Base-by-base conservation (phyloP, 768 basidiomycete genomes). In the Russula sp. region DNA sequence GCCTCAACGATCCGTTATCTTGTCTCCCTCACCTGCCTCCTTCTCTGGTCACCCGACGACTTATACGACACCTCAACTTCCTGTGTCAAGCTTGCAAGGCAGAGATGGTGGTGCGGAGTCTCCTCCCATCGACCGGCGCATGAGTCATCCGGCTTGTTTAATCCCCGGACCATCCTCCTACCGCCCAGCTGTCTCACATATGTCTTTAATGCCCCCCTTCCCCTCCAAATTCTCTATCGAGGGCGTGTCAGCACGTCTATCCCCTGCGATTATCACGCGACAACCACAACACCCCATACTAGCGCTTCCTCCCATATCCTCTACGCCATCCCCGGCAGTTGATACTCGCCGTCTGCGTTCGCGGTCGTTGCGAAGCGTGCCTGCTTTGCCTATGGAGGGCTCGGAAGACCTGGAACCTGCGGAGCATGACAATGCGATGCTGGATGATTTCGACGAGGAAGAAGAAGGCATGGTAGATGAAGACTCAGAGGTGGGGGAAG, bases 351-450 rank as follows among this genome's bases (percentile, higher is more conserved):
- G 48, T 37, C 48, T 54, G n/a, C 59, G 67, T 42, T 59, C 65
- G 20, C 61, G 39, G 35, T 66, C 67, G 32, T 47, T 68, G 47
- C 65, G 61, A 20, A 68, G 65, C 35, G 52, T 68, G 59, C 67
- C 67, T 22, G 62, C 65, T 14, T 40, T 68, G 39, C 67, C 62
- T n/a, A 63, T 35, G 52, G 72, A 75, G 58, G 78, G 76, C 39
- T 70, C 71, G 31, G 76, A 73, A 34, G 74, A 73, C 22, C 71
- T 64, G 47, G 69, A 67, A 39, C 73, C 73, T 42, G 77, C 74
- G 4, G 76, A 74, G n/a, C 70, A 70, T 37, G 74, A 73, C 2
- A 76, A 76, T 3, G 73, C 69, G 14, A 77, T 78, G 47, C 70
- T 75, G 11, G 76, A 73, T 32, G 71, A 73, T 50, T 40, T 64